phyloP scores from a whole-genome alignment of 164 flowering plant genomes.

The Liriodendron chinense region DNA sequence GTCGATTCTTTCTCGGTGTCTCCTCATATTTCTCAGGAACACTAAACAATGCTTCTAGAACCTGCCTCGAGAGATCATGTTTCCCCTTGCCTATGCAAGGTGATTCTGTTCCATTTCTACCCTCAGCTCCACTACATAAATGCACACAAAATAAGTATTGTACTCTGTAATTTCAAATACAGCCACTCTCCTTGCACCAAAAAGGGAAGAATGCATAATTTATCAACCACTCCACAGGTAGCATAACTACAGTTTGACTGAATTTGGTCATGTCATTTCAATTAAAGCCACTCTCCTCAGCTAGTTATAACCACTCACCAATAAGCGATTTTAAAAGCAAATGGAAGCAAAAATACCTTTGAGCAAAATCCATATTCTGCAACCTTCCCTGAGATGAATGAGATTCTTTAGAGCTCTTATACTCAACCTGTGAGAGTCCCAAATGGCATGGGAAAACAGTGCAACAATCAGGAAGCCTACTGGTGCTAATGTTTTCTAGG shows the following conservation, averaged over 20 bases:
- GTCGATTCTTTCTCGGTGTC: slow-evolving; percentile 20
- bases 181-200: not conserved
- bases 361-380: slow-evolving; percentile 7
- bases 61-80: slow-evolving; percentile 42
- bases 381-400: slow-evolving; percentile 6
- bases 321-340: too few relatives aligned
- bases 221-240: not conserved
- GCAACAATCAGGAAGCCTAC: not conserved
- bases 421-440: not conserved
- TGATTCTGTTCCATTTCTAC: slow-evolving; percentile 20
- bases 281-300: too few relatives aligned
- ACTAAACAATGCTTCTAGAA: slow-evolving; percentile 47
- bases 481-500: not conserved
- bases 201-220: not conserved
- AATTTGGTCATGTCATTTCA: too few relatives aligned
- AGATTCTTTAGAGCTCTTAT: slow-evolving; percentile 5
- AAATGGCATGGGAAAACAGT: not conserved
- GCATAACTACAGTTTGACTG: too few relatives aligned
- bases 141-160: not conserved
- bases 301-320: too few relatives aligned
- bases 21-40: slow-evolving; percentile 40
- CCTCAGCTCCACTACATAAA: slow-evolving; percentile 13
- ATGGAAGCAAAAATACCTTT: slow-evolving; percentile 11
- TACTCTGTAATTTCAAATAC: not conserved
- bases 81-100: slow-evolving; percentile 19